Base-by-base conservation (phyloP, 345 rosid genomes). In the Eucalyptus curtisii region DNA sequence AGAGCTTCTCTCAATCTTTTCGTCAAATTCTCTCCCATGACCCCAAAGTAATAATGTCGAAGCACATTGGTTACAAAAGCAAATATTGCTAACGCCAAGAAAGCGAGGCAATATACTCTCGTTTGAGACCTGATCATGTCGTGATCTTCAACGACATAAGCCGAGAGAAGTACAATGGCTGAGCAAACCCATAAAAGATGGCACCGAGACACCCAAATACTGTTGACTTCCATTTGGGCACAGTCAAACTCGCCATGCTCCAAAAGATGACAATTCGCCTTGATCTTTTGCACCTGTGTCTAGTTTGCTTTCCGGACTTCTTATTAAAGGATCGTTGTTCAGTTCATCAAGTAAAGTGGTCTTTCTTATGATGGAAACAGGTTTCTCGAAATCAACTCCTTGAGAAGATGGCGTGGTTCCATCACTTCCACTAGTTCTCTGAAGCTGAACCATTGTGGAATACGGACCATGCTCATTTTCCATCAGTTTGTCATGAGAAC, bases 391-490 rank as follows among this genome's bases (percentile, higher is more conserved):
- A 59, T 82, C 31, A 0, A 15, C 61, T 47, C 89, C 92, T 19
- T 86, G 86, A 86, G 68, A 79, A 55, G 48, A 53, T 19, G 50
- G 53, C 22, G 85, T 50, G 48, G 47, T 10, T 14, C 82, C 33
- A 50, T 71, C 66, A 53, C 48, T 52, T 68, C 59, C 85, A 16
- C 33, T 27, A 80, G 85, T 88, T 49, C 82, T 85, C 82, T 92
- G 96, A 84, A 93, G 94, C 53, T 80, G 90, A 53, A 92, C 89
- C 89, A 91, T 76, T 82, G 89, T 89, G 13, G 87, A 91, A 50
- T 93, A 92, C 8, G 90, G 45, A 25, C 94, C 95, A 47, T 71
- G 55, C 44, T 10, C 44, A 30, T 87, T 88, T 44, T 33, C 87
- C 47, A n/a, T 84, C 16, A 91, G 89, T 55, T 89, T 64, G 86